Evolutionary conservation across 345 rosid genomes (phyloP).

Genomic region (Rhodomyrtus tomentosa): DNA sequence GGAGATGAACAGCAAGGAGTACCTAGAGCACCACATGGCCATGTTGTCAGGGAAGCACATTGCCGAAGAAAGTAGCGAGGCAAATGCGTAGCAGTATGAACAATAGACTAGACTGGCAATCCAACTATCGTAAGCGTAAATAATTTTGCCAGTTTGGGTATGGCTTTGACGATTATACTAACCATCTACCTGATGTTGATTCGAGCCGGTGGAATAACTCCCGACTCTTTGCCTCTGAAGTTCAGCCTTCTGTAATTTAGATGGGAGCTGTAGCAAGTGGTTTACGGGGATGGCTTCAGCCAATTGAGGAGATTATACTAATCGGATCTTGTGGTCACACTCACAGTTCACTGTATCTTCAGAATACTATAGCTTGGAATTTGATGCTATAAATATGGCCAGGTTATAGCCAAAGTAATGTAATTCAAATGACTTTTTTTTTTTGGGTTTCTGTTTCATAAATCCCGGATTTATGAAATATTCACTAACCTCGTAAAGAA

Average conservation of each 20-base stretch:
- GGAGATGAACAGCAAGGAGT: conserved; percentile 96
- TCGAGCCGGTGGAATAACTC: neutral
- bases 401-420: neutral
- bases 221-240: neutral
- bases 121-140: neutral
- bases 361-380: neutral
- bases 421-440: neutral
- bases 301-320: neutral
- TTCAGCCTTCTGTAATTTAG: neutral
- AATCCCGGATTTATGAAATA: neutral
- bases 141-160: neutral
- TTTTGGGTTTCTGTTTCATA: neutral
- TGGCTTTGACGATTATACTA: neutral
- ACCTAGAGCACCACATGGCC: conserved; percentile 60
- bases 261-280: neutral
- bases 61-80: conserved; percentile 5
- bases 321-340: neutral
- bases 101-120: neutral
- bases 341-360: neutral
- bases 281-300: neutral
- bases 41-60: conserved; percentile 17
- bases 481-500: neutral
- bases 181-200: neutral
- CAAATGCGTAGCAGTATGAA: neutral
- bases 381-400: neutral